Base-by-base conservation (phyloP, 2,329 filamentous ascomycete genomes). In the Monosporascus ibericus region DNA sequence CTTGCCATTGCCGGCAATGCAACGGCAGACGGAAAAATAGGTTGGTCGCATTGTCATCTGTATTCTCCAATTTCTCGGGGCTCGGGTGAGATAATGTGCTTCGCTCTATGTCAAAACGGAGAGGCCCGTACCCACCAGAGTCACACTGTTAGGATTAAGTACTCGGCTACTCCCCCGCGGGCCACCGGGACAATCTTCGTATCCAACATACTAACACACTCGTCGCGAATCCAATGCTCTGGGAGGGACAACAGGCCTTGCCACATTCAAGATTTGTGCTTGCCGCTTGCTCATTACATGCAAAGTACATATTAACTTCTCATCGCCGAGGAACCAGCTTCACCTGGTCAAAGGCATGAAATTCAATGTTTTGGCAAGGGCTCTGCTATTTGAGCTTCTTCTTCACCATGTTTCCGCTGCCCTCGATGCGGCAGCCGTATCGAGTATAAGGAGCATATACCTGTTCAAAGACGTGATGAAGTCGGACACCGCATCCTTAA, bases 381-480 rank as follows among this genome's bases (percentile, higher is more conserved):
- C 52, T 51, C 44, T 61, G 3, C n/a, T 61, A 17, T 48, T 60
- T 9, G 48, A 57, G 54, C 55, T 60, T 34, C 27, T 58, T 6
- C 5, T 60, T 36, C 47, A 54, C 9, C 42, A 54, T 52, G 54
- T 52, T 36, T 48, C 54, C 18, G 51, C 54, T 7, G 54, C 55
- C n/a, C n/a, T 54, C 34, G 15, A 47, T 20, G 58, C 55, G 11
- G 30, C 30, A 48, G 52, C 52, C 24, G 39, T 56, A 18, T 55
- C 58, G 1, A 55, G 48, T 36, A 68, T 67, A 48, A 59, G 67
- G 49, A 56, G 52, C 56, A 68, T 73, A 27, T 73, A 68, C 51
- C 59, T 73, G 8, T 72, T 73, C 60, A 73, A 76, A 51, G 72
- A 75, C 51, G 73, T 75, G 18, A 53, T 75, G 56, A 72, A 72